Base-by-base conservation (phyloP, 2,329 filamentous ascomycete species). In the Ophiostoma novo-ulmi region DNA sequence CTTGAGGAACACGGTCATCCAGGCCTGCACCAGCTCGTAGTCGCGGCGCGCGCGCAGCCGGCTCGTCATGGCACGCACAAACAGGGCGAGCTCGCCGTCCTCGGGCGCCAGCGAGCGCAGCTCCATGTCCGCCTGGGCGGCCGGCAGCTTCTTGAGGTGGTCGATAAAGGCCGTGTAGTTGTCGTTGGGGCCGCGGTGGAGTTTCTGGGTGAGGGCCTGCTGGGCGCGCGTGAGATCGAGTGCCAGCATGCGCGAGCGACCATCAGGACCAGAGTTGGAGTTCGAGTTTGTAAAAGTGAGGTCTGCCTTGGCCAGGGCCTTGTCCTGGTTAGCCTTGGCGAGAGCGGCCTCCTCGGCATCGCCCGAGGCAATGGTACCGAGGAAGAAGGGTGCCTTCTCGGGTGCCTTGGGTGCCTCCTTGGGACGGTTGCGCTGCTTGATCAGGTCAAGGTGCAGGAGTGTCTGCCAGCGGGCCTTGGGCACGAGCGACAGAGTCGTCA, bases 401-500 rank as follows among this genome's bases (percentile, higher is more conserved):
- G 95, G 95, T 7, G 89, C 87, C 81, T 97, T 97, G 20, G 94
- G 94, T 0, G 94, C 88, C 79, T 97, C 93, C 74, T 89, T 94
- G 0, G 96, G 95, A 80, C 95, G 97, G 81, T 99, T 99, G 73
- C 95, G 91, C 80, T 93, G 88, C 81, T 94, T 91, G 78, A 99
- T 97, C 36, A 93, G 82, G 77, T 99, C 95, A 2, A 99, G 85
- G 78, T 99, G 92, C 38, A 99, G 84, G 17, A 99, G 84, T 0
- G 93, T 97, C 80, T 98, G 94, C 95, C 95, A 99, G 76, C 91
- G 88, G 73, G 91, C 93, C 79, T 91, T 93, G 13, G 95, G 96
- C 5, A 98, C 90, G 68, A 98, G 80, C 79, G 92, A 96, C 71
- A 99, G 84, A 0, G 94, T 97, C 77, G 94, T 90, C 81, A 99